These are phyloP conservation scores for Bromus sterilis DNA, from an alignment of 176 grass and related monocot genomes.

Conservation along the genomic window DNA sequence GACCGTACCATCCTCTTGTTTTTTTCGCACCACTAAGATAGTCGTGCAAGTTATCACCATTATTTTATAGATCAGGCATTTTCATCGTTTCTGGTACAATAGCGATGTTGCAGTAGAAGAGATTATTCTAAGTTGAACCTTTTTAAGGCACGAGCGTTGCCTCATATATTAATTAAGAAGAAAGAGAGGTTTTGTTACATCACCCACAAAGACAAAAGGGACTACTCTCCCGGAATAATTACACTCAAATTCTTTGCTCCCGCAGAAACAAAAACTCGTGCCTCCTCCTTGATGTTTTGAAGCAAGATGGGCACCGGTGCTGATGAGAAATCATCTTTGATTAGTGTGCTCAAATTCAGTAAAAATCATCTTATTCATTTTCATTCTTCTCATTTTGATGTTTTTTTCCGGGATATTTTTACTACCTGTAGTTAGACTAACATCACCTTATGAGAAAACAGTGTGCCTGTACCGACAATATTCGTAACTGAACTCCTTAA, in stretches of 20 bases:
- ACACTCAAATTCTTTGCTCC: no score
- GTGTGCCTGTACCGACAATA: not conserved
- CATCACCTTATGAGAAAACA: no score
- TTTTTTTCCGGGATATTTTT: not conserved
- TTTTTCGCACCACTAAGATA: not conserved
- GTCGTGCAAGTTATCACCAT: not conserved
- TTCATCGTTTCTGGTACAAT: not conserved
- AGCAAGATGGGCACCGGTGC: no score
- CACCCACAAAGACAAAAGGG: no score
- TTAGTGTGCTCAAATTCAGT: not conserved
- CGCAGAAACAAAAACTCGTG: no score
- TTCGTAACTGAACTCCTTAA: not conserved
- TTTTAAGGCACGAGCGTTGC: no score
- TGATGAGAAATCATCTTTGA: no score
- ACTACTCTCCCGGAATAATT: no score
- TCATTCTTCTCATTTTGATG: not conserved
- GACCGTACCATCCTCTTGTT: not conserved
- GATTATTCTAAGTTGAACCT: not conserved
- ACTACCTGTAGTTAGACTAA: not conserved
- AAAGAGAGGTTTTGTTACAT: no score
- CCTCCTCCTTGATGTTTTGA: no score
- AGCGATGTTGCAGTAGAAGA: not conserved
- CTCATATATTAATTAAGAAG: no score
- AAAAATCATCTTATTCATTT: not conserved
- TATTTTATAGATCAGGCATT: not conserved